Base-by-base conservation (phyloP, 306 rosid species). In the Sechiopsis laciniata region DNA sequence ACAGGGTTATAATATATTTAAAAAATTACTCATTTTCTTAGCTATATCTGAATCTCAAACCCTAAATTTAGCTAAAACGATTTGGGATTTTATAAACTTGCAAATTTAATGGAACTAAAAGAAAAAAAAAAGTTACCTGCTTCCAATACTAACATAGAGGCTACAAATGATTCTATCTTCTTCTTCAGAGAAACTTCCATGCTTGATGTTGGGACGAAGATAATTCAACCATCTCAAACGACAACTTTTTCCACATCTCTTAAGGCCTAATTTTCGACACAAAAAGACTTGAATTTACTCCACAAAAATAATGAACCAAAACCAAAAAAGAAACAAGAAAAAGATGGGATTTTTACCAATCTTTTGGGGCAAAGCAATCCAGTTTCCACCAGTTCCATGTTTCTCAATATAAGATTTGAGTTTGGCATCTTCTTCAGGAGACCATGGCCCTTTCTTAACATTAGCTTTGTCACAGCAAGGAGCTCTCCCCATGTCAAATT, bases 171-270 rank as follows among this genome's bases (percentile, higher is more conserved):
- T 80, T 79, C 81, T 78, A 53, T 87, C 90, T 84, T 87, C 90
- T 77, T 87, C 90, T 72, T 87, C 90, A 0, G 90, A 82, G 83
- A 87, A 87, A 12, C 87, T 85, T 6, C 90, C 90, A 66, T 87
- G 90, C 74, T 76, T 87, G 71, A 87, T 80, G 58, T 87, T 87
- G 26, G 90, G 90, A 77, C 90, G 85, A 35, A 87, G 90, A 60
- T 87, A 87, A 73, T 87, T 87, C 6, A 87, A 73, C 90, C 90
- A 87, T 67, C 90, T 66, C 7, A 87, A 83, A 3, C 90, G 82
- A 77, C 90, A 87, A 71, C 90, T 87, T 84, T 87, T 87, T 22
- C 90, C 90, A 51, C 90, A 87, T 77, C 90, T 65, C 80, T 84
- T 87, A 2, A 87, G 85, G 9, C 90, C 90, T 86, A 26, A 78